phyloP scores from a whole-genome alignment of 2,329 filamentous ascomycete species.

The Mycosphaerelloides madeirae region DNA sequence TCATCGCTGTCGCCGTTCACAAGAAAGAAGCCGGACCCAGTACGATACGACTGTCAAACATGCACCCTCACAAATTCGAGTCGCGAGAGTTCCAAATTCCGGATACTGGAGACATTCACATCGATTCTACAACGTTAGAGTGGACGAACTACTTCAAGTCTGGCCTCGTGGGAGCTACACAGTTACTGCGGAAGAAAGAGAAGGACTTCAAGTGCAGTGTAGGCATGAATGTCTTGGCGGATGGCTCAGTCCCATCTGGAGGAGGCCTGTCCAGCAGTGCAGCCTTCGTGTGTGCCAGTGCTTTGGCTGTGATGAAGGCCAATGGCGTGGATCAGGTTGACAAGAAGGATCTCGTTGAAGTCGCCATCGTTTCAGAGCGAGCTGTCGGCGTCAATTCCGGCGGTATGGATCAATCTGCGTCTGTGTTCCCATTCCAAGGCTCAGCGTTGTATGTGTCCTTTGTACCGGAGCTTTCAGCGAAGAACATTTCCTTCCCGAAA shows the following conservation, averaged over 20 bases:
- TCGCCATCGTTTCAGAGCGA: constrained; percentile 91
- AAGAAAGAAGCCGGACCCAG: constrained; percentile 53
- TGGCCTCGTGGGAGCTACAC: constrained; percentile 75
- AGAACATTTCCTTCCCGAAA: constrained; percentile 74
- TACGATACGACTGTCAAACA: constrained; percentile 71
- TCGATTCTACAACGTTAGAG: constrained; percentile 79
- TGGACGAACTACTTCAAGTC: constrained; percentile 99
- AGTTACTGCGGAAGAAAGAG: constrained; percentile 67
- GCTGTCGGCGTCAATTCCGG: constrained; percentile 95
- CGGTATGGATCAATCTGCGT: constrained; percentile 97
- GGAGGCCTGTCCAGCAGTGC: constrained; percentile 91
- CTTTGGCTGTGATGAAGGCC: constrained; percentile 79
- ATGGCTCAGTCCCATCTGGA: constrained; percentile 87
- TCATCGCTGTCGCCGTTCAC: constrained; percentile 69
- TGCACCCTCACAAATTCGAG: constrained; percentile 70
- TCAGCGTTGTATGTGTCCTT: constrained; percentile 89
- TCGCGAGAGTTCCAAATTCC: constrained; percentile 69
- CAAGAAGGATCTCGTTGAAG: constrained; percentile 86
- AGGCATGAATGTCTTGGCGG: constrained; percentile 82
- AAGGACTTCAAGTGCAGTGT: constrained; percentile 57
- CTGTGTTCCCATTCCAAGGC: constrained; percentile 82
- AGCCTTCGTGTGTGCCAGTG: constrained; percentile 85
- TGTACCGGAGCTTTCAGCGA: constrained; percentile 68
- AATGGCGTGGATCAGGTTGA: constrained; percentile 74
- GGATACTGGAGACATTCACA: constrained; percentile 50